Evolutionary conservation across 805 yeast species (phyloP).

Genomic region (Teunomyces lycoperdinae): DNA sequence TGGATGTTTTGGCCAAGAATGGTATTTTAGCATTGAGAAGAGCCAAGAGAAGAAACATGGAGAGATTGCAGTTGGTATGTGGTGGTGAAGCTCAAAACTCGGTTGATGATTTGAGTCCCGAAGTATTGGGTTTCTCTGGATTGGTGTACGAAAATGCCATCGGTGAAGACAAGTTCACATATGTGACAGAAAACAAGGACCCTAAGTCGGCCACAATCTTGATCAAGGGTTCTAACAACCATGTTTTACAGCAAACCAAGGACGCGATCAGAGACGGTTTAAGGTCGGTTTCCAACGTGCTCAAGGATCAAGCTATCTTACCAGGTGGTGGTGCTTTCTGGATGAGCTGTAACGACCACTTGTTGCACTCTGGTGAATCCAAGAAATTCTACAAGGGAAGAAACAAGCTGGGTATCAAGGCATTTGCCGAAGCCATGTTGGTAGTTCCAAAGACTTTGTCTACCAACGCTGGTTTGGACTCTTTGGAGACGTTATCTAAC

Average conservation of each 20-base stretch:
- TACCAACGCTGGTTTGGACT: conserved; percentile 90
- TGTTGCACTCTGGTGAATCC: conserved; percentile 43
- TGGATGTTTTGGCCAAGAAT: conserved; percentile 90
- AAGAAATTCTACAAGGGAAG: conserved; percentile 73
- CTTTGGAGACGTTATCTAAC: conserved; percentile 80
- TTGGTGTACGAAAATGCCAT: conserved; percentile 86
- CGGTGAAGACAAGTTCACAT: conserved; percentile 97
- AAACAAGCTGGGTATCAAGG: conserved; percentile 84
- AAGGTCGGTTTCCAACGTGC: conserved; percentile 88
- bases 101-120: conserved; percentile 85
- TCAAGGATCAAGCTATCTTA: conserved; percentile 78
- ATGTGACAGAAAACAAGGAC: conserved; percentile 83
- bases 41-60: conserved; percentile 99
- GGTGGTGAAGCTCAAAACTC: conserved; percentile 98
- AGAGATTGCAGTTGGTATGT: conserved; percentile 89
- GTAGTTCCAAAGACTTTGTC: conserved; percentile 91
- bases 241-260: conserved; percentile 85
- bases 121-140: conserved; percentile 84
- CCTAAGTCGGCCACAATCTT: conserved; percentile 91
- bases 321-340: conserved; percentile 99
- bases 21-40: conserved; percentile 92
- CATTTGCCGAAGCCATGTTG: conserved; percentile 89
- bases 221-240: conserved; percentile 90
- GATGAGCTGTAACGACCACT: conserved; percentile 72
- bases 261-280: conserved; percentile 98